Percentiles rank a stretch among this genome's conserved stretches.
phyloP scores from a whole-genome alignment of 1,284 basidiomycete genomes.

The Meripilus lineatus region DNA sequence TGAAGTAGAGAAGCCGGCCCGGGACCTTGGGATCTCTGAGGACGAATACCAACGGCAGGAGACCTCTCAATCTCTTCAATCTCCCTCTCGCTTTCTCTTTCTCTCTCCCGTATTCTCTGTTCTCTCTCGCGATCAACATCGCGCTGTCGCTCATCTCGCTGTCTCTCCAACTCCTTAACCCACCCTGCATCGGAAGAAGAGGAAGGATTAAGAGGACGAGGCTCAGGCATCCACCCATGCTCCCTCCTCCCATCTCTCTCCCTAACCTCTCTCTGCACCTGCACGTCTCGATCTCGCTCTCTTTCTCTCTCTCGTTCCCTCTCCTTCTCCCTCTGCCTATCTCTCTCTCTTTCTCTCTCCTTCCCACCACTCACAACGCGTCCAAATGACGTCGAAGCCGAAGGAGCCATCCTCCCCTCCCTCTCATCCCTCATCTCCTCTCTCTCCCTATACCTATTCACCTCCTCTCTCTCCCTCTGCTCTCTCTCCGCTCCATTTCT shows the following conservation, averaged over 20 bases:
- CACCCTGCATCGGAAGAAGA: slow-evolving; percentile 9
- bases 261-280: slow-evolving; percentile 9
- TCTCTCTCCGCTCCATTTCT: slow-evolving; percentile 7
- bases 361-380: no score
- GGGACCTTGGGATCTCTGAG: background rate
- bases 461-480: slow-evolving; percentile 9
- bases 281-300: no score
- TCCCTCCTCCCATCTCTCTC: slow-evolving; percentile 3
- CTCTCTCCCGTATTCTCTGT: slow-evolving; percentile 4
- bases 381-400: no score
- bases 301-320: no score
- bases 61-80: background rate
- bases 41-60: background rate
- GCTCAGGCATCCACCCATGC: slow-evolving; percentile 15
- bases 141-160: slow-evolving; percentile 12
- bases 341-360: no score
- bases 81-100: slow-evolving; percentile 15
- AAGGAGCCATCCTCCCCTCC: slow-evolving; percentile 8
- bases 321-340: no score
- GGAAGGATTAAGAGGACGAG: background rate
- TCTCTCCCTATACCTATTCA: slow-evolving; percentile 7
- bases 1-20: background rate
- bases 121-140: slow-evolving; percentile 13
- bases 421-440: slow-evolving; percentile 12
- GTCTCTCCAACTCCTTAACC: slow-evolving; percentile 9